phyloP scores from a whole-genome alignment of 192 early-diverging fungal genomes.

The Coemansia sp. region DNA sequence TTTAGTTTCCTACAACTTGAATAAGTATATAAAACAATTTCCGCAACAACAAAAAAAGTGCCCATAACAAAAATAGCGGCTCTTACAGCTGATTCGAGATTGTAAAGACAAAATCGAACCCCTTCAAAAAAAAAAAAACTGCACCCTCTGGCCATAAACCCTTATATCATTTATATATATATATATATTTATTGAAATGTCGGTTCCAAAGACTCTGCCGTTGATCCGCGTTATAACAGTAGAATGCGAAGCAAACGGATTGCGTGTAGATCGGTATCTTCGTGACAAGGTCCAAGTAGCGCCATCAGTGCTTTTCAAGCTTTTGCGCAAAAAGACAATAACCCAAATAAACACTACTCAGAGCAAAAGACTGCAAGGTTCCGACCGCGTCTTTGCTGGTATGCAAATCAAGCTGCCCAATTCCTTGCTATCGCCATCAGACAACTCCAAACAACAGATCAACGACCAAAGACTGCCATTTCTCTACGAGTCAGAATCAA shows the following conservation, averaged over 20 bases:
- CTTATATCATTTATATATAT: too few species aligned
- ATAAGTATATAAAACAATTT: too few species aligned
- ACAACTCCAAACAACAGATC: neutral
- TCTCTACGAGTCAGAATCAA: constrained; percentile 15
- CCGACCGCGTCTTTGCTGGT: constrained; percentile 23
- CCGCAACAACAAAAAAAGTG: too few species aligned
- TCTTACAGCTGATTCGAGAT: too few species aligned
- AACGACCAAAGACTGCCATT: constrained; percentile 11
- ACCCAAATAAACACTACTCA: neutral
- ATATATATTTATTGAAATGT: too few species aligned
- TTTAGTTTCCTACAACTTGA: too few species aligned
- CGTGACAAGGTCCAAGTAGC: constrained; percentile 8
- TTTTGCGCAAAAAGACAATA: constrained; percentile 29
- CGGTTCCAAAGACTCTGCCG: neutral
- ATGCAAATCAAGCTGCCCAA: constrained; percentile 29
- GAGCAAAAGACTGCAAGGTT: constrained; percentile 11
- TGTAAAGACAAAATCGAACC: too few species aligned
- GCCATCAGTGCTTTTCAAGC: constrained; percentile 21
- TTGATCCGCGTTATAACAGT: constrained; percentile 16
- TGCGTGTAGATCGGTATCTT: constrained; percentile 29
- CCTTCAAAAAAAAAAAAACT: too few species aligned
- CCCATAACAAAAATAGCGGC: too few species aligned
- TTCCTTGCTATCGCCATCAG: constrained; percentile 8
- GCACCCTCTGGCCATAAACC: too few species aligned
- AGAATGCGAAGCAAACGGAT: constrained; percentile 9